Base-by-base conservation (phyloP, 371 early-diverging fungal genomes). In the Mortierella sp. region DNA sequence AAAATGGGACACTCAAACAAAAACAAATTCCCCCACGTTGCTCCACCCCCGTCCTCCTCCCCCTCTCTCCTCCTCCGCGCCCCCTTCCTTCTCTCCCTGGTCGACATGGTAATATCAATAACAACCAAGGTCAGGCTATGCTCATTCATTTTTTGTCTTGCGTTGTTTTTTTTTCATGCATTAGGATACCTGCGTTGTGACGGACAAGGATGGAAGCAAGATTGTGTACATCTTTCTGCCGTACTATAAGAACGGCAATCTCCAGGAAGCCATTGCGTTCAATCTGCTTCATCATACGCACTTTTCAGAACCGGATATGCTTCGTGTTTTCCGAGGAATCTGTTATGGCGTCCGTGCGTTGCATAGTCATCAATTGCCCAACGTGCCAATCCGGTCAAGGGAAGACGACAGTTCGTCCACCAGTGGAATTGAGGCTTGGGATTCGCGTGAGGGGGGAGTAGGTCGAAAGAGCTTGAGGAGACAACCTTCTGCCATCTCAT, bases 181-280 rank as follows among this genome's bases (percentile, higher is more conserved):
- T n/a, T 78, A 90, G 91, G 91, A 90, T 62, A 83, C 83, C n/a
- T 84, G 86, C 43, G 83, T 86, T 14, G 82, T 84, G 12, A 81
- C 80, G 25, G 88, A 89, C 64, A 65, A 77, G 43, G 86, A 88
- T 68, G 85, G 85, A 3, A 83, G 84, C 60, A 88, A 86, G 63
- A 84, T 87, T 3, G 83, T 88, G 0, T 90, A 90, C 55, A 87
- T 90, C 5, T 87, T 90, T 40, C 68, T 90, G 57, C 88, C 88
- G 6, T 89, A 87, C 57, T 88, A 85, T 63, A 85, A 88, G 83
- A 79, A 78, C n/a, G 91, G 91, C 37, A 90, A 84, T 37, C 68
- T 93, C 5, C 79, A 86, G 68, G 91, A 91, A 41, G 82, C 83
- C 25, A 86, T 88, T 46, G 78, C 82, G 63, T 80, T 81, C 31